Percentiles rank a stretch among this genome's conserved stretches.
Conservation (phyloP, 2,329 filamentous ascomycete genomes). For the Xylaria sp. region DNA sequence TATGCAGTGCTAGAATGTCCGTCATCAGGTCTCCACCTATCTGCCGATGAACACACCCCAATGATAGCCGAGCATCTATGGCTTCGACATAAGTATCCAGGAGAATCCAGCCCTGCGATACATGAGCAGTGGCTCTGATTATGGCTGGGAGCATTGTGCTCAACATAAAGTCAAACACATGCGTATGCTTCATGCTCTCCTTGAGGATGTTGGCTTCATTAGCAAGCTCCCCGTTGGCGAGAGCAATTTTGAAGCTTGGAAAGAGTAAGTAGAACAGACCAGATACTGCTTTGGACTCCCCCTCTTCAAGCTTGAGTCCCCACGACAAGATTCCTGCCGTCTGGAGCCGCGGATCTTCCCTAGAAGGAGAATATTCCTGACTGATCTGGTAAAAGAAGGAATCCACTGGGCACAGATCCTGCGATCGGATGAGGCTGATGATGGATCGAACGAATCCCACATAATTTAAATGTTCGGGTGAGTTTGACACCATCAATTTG, state of each 20-base stretch:
- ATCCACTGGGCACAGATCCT: conserved; percentile 66
- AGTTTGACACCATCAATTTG: conserved; percentile 50
- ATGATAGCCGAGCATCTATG: conserved; percentile 52
- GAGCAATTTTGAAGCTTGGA: conserved; percentile 66
- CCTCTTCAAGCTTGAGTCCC: conserved; percentile 65
- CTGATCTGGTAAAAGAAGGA: conserved; percentile 67
- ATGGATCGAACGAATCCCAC: conserved; percentile 64
- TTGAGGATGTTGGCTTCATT: conserved; percentile 60
- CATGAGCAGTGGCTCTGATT: conserved; percentile 53
- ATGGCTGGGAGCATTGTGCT: conserved; percentile 66
- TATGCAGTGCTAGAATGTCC: conserved; percentile 51
- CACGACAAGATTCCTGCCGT: conserved; percentile 67
- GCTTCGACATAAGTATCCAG: conserved; percentile 63
- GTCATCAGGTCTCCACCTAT: conserved; percentile 51
- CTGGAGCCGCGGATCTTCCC: conserved; percentile 66
- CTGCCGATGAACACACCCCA: conserved; percentile 52
- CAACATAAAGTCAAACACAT: conserved; percentile 61
- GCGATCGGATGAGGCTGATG: conserved; percentile 64
- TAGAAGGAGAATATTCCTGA: conserved; percentile 65
- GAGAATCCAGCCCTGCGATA: conserved; percentile 57
- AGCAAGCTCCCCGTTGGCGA: conserved; percentile 61
- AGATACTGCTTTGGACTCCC: conserved; percentile 58
- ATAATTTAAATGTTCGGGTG: conserved; percentile 57
- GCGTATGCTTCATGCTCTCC: conserved; percentile 59
- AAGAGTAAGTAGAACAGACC: conserved; percentile 68